Base-by-base conservation (phyloP, 2,329 filamentous ascomycete species). In the Beauveria sp. region DNA sequence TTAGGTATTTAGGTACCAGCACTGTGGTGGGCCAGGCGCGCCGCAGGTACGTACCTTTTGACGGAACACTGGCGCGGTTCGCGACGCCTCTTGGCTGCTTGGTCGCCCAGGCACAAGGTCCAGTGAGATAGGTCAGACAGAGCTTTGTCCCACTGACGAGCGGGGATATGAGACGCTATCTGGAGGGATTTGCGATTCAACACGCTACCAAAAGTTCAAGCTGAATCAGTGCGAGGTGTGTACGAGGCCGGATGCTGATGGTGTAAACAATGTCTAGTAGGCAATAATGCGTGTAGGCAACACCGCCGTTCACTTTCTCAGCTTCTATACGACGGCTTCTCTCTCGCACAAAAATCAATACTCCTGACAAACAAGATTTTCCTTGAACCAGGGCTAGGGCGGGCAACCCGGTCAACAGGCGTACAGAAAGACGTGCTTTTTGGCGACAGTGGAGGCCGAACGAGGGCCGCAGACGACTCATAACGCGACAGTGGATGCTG, bases 21-120 rank as follows among this genome's bases (percentile, higher is more conserved):
- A 18, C 16, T 7, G 16, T 51, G 34, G 49, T 53, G 58, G 58
- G 49, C 58, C 49, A 40, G 43, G 34, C 60, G 60, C 46, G 52
- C 31, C 59, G 59, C 14, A 24, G 59, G 60, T 62, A 62, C 60
- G 53, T 62, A 62, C 60, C 60, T 43, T 53, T 49, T 22, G 50
- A 61, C 58, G 58, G 49, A 52, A 61, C 50, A 51, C 65, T 66
- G 66, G 66, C 69, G 70, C 68, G 70, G 68, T 67, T 69, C 69
- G 66, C 68, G 70, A 61, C 58, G 43, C 28, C 58, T 45, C 50
- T 54, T 45, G 38, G 53, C 53, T 65, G 65, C 64, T 52, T 64
- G 66, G 69, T 73, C 72, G 71, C 70, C 69, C 66, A 69, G 70
- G 69, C 67, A 70, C 67, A 65, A 62, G 34, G 64, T 65, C 56